phyloP scores from a whole-genome alignment of 2,329 filamentous ascomycete species.

The Mycosphaerelloides madeirae region DNA sequence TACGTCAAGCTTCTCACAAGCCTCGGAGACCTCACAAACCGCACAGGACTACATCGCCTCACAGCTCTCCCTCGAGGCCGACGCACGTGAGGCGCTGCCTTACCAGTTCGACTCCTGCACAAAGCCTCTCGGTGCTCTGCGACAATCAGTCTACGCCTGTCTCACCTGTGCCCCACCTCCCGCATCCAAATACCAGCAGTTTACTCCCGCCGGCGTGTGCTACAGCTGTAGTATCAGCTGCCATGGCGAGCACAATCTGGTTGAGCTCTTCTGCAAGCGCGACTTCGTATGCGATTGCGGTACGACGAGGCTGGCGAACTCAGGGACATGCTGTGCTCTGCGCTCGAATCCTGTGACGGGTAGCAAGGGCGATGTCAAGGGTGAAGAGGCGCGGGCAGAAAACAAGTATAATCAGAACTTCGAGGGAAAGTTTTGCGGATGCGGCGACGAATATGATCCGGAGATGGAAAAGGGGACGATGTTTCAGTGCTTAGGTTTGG shows the following conservation, averaged over 20 bases:
- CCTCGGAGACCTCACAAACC: slow-evolving; percentile 50
- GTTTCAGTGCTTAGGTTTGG: slow-evolving; percentile 92
- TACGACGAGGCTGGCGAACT: slow-evolving; percentile 66
- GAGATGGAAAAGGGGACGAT: slow-evolving; percentile 91
- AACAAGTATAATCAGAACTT: slow-evolving; percentile 98
- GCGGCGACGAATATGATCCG: slow-evolving; percentile 80
- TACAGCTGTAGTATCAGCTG: slow-evolving; percentile 96
- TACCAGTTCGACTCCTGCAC: slow-evolving; percentile 96
- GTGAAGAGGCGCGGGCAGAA: slow-evolving; percentile 63
- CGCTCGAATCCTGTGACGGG: slow-evolving; percentile 69
- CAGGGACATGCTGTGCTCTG: slow-evolving; percentile 67
- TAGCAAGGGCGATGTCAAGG: slow-evolving; percentile 69
- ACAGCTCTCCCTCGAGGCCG: slow-evolving; percentile 86
- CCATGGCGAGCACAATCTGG: slow-evolving; percentile 89
- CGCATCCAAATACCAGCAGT: slow-evolving; percentile 55
- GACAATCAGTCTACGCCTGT: slow-evolving; percentile 87
- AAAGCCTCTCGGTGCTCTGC: slow-evolving; percentile 77
- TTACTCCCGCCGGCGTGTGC: slow-evolving; percentile 77
- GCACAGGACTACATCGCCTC: slow-evolving; percentile 70
- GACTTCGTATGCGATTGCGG: slow-evolving; percentile 97
- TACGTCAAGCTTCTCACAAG: slow-evolving; percentile 14
- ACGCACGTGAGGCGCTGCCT: slow-evolving; percentile 89
- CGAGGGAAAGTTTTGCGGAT: slow-evolving; percentile 85
- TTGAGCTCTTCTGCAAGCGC: slow-evolving; percentile 93
- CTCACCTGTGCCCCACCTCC: slow-evolving; percentile 87